These are phyloP conservation scores for Lentinula sp. DNA, from an alignment of 768 basidiomycete species.

Conservation along the genomic window DNA sequence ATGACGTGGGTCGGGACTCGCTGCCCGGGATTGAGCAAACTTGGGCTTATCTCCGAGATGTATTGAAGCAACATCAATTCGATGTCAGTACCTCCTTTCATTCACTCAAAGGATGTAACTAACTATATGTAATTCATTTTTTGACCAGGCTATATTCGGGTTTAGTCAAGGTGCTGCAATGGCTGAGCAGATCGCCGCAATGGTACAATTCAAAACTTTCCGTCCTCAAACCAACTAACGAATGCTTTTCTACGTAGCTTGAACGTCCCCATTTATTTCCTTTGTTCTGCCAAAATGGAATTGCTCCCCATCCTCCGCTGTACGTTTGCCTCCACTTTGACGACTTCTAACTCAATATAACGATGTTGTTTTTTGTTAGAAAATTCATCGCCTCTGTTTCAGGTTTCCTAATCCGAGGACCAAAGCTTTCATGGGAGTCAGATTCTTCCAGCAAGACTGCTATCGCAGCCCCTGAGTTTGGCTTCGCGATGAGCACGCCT, in stretches of 20 bases:
- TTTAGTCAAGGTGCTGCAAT: conserved; percentile 5
- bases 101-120: neutral
- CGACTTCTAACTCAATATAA: neutral
- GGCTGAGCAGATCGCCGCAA: conserved; percentile 5
- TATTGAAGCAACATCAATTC: neutral
- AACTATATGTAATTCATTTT: neutral
- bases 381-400: conserved; percentile 1
- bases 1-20: conserved; percentile 3
- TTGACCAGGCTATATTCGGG: neutral
- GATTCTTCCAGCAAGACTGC: neutral
- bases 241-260: neutral
- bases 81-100: conserved; percentile 1
- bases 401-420: conserved; percentile 6
- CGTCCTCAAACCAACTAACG: neutral
- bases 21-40: conserved; percentile 3
- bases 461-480: neutral
- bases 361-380: neutral
- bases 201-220: neutral
- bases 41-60: neutral
- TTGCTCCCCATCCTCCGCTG: conserved; percentile 3
- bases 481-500: neutral
- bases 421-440: conserved; percentile 3
- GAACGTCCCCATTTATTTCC: conserved; percentile 3
- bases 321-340: neutral
- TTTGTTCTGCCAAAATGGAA: conserved; percentile 3